Evolutionary conservation across 1,139 yeast genomes (phyloP).

Genomic region (Suhomyces bribrorum): DNA sequence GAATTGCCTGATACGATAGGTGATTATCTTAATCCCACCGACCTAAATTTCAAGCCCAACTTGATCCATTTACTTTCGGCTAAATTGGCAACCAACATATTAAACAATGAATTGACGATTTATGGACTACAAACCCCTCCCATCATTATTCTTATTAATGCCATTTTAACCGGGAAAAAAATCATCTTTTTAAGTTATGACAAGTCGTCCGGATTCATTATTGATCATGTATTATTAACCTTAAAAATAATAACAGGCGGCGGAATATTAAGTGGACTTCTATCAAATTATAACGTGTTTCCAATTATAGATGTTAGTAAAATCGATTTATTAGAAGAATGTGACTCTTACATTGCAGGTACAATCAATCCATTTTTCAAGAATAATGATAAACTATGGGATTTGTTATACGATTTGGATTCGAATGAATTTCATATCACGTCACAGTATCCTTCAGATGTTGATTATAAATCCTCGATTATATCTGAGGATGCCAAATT

Average conservation of each 20-base stretch:
- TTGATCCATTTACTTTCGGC: conserved; percentile 41
- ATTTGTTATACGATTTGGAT: conserved; percentile 59
- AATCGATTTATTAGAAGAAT: conserved; percentile 53
- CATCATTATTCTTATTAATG: conserved; percentile 55
- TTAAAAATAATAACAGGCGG: conserved; percentile 60
- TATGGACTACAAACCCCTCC: conserved; percentile 64
- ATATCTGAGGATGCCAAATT: conserved; percentile 52
- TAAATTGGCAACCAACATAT: conserved; percentile 29
- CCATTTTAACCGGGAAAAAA: conserved; percentile 58
- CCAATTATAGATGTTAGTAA: conserved; percentile 66
- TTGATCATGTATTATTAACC: conserved; percentile 55
- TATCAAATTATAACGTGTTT: conserved; percentile 50
- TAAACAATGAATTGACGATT: conserved; percentile 44
- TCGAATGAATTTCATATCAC: conserved; percentile 44
- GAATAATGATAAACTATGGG: conserved; percentile 58
- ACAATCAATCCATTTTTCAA: conserved; percentile 69
- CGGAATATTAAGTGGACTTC: conserved; percentile 55
- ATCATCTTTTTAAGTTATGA: conserved; percentile 57
- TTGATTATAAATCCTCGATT: conserved; percentile 36
- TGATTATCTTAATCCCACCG: conserved; percentile 51
- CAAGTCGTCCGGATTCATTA: conserved; percentile 54
- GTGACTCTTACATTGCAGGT: conserved; percentile 62
- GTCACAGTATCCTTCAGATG: conserved; percentile 16
- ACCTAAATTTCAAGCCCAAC: conserved; percentile 44
- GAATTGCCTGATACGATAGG: conserved; percentile 44